Conservation (phyloP, 495 filamentous ascomycete species). For the Polyplosphaeria fusca region DNA sequence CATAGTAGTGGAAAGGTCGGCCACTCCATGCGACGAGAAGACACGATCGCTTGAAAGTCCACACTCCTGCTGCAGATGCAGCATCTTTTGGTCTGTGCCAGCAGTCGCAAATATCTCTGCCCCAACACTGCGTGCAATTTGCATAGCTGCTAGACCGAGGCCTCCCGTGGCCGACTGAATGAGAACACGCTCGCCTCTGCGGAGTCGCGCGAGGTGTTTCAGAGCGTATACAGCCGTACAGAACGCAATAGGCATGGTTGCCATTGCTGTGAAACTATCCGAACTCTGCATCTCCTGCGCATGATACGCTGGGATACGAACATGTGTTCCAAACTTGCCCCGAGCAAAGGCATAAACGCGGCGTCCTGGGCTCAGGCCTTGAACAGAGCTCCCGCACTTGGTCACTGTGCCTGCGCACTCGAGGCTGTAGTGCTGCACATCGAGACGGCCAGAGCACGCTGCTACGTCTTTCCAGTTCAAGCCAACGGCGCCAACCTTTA, state of each 20-base stretch:
- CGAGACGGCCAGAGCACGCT: conserved; percentile 6
- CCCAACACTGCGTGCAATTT: conserved; percentile 8
- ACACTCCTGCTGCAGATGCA: neutral
- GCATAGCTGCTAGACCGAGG: conserved; percentile 26
- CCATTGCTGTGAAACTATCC: conserved; percentile 52
- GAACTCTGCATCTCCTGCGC: conserved; percentile 42
- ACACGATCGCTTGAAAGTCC: conserved; percentile 4
- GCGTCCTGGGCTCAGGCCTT: conserved; percentile 40
- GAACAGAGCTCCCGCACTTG: conserved; percentile 5
- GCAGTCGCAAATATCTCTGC: conserved; percentile 24
- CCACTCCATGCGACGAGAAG: conserved; percentile 9
- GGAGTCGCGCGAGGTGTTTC: conserved; percentile 38
- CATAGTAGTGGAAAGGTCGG: neutral
- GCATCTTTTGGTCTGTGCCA: conserved; percentile 8
- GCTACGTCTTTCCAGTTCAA: conserved; percentile 28
- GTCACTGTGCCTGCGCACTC: conserved; percentile 20
- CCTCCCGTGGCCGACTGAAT: conserved; percentile 28
- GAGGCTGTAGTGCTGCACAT: neutral
- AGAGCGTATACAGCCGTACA: conserved; percentile 59
- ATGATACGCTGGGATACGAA: conserved; percentile 1
- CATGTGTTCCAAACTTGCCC: conserved; percentile 16
- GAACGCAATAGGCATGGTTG: conserved; percentile 57
- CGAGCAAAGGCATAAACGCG: conserved; percentile 36
- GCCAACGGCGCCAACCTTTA: conserved; percentile 18
- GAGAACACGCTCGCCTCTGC: conserved; percentile 33